Evolutionary conservation across 495 filamentous ascomycete genomes (phyloP), one percentile per base, ranked within the genome.

Genomic region (Xylaria bambusicola): DNA sequence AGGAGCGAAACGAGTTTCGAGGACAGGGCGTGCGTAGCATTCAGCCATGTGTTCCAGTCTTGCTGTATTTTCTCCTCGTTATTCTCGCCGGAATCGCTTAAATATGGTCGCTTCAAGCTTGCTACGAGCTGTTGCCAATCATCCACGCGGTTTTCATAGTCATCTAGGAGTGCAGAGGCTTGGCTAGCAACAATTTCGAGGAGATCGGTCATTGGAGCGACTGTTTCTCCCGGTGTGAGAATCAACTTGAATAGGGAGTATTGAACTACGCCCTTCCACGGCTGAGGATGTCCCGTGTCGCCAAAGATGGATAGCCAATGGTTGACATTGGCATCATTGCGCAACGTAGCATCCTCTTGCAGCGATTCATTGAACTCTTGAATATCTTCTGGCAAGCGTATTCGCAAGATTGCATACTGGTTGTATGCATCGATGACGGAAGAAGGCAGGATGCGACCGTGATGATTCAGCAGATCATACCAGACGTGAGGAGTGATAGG

Each of bases 221-320:
- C 35, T 17, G 38, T 49, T 35, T 58, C 23, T 6, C 21, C 2
- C 21, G 45, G 55, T 23, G 24, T 0, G 6, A 29, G 1, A 13
- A 50, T 10, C 33, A 58, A 50, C 9, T 42, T n/a, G 35, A 58
- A 33, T n/a, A 48, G 13, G 7, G 27, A 2, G 29, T 10, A 33
- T 0, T 13, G 8, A 20, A 58, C 26, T 10, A 10, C 55, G 6
- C 4, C n/a, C 2, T 8, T 21, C 45, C 44, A 58, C 23, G 26
- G 29, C 21, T 1, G 55, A 36, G 23, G 42, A 29, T 41, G 40
- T n/a, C n/a, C n/a, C 47, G 17, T 15, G 18, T 38, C 27, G 10
- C 45, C 58, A 38, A 67, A 67, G 12, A 62, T 47, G 6, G 53
- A 53, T 13, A 67, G 48, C 58, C 58, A 67, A 60, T 67, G 65